Evolutionary conservation across 176 grass and related monocot genomes (phyloP), one percentile per base, ranked within the genome.

Genomic region (Aegilops longissima): DNA sequence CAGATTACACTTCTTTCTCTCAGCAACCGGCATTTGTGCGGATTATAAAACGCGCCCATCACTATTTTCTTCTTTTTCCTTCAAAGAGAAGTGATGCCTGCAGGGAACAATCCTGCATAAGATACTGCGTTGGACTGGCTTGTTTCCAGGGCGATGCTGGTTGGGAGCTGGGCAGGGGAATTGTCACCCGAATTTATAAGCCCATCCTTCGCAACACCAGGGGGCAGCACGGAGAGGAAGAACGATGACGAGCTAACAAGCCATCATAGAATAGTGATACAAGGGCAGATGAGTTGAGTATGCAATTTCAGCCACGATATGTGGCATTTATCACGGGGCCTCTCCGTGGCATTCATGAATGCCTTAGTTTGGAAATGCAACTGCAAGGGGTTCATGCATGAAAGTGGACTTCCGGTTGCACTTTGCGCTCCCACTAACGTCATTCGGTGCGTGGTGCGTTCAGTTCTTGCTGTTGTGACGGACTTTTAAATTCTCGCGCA

Each of bases 91-190:
- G 77, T 23, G 13, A 59, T 7, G 29, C 29, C 30, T 51, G 44
- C 18, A 13, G 39, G 66, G 74, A 66, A 80, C 30, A 23, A 4
- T 24, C 83, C 44, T 31, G 10, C 30, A 29, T 7, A 77, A 21
- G 45, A 76, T 72, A 84, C 7, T 81, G 8, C 4, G 20, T 75
- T 38, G 52, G 54, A 74, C 65, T 33, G 49, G 61, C 84, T 25
- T 85, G 77, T 85, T 90, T 90, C 67, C 77, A 16, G 86, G 86
- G 45, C 27, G 64, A 14, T 85, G 90, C 78, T 88, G 78, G 90
- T 88, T 82, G 86, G 86, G 34, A 17, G 77, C 31, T 58, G 39
- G 77, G 17, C 86, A 85, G 16, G 54, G 5, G 62, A 88, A 85
- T 73, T 73, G 78, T 64, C 82, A 12, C 3, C 82, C 9, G 5